Evolutionary conservation across 1,284 basidiomycete genomes (phyloP).

Genomic region (Ustilago cynodontis): DNA sequence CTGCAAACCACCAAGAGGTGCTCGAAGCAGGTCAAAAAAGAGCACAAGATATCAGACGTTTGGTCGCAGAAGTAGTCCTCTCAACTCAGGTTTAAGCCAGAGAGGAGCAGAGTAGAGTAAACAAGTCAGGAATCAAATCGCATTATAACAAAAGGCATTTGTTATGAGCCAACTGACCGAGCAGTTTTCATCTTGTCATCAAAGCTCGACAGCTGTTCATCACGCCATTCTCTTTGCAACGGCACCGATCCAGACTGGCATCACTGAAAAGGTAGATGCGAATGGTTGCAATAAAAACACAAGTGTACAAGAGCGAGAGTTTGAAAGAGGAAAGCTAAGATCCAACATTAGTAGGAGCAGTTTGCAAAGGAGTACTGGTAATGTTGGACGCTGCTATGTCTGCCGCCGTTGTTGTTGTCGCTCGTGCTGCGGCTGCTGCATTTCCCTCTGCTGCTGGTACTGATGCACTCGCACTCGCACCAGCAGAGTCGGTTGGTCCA

Average conservation of each 20-base stretch:
- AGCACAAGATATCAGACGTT: constrained; percentile 77
- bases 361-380: constrained; percentile 19
- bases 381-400: neutral
- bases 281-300: too few relatives aligned
- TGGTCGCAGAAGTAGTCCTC: constrained; percentile 67
- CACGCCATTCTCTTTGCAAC: too few relatives aligned
- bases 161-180: too few relatives aligned
- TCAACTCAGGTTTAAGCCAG: constrained; percentile 14
- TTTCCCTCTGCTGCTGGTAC: neutral
- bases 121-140: too few relatives aligned
- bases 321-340: neutral
- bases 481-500: neutral
- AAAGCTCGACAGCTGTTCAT: too few relatives aligned
- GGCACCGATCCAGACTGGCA: too few relatives aligned
- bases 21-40: constrained; percentile 78
- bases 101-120: too few relatives aligned
- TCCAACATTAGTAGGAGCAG: constrained; percentile 2
- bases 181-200: too few relatives aligned
- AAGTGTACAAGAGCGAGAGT: too few relatives aligned
- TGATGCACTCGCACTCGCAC: neutral
- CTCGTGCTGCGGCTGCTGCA: constrained; percentile 1
- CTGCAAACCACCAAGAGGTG: constrained; percentile 87
- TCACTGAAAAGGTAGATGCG: too few relatives aligned
- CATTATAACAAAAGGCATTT: too few relatives aligned
- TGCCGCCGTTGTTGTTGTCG: constrained; percentile 9